Conservation (phyloP, 2,329 filamentous ascomycete species). For the Cercospora sojina region DNA sequence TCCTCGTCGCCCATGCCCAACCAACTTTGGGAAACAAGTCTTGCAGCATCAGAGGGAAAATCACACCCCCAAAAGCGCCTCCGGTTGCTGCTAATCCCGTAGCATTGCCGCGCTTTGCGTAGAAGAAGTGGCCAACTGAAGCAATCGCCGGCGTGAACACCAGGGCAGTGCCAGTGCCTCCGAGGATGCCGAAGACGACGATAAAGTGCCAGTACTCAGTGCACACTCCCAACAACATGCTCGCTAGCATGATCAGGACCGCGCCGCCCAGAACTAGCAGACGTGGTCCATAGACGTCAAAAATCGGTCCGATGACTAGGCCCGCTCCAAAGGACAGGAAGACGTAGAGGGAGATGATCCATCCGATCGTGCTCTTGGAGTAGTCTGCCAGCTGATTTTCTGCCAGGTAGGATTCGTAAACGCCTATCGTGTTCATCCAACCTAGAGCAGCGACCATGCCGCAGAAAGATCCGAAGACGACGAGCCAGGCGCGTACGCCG, state of each 20-base stretch:
- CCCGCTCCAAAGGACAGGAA: conserved; percentile 34
- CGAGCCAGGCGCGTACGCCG: conserved; percentile 73
- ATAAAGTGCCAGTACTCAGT: conserved; percentile 32
- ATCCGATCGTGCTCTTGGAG: conserved; percentile 28
- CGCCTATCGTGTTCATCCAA: conserved; percentile 32
- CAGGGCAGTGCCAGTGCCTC: conserved; percentile 69
- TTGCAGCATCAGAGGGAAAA: conserved; percentile 48
- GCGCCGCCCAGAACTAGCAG: conserved; percentile 69
- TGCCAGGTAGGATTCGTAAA: conserved; percentile 41
- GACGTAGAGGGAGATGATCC: conserved; percentile 32
- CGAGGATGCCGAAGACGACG: conserved; percentile 70
- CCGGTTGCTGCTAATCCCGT: conserved; percentile 79
- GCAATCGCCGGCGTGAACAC: conserved; percentile 80
- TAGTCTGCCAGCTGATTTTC: conserved; percentile 28
- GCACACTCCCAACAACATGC: conserved; percentile 70
- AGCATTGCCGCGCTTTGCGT: conserved; percentile 68
- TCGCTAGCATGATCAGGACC: conserved; percentile 57
- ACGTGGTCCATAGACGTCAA: conserved; percentile 32
- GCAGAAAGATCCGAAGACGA: conserved; percentile 72
- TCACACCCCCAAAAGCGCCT: conserved; percentile 46
- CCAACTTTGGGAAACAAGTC: conserved; percentile 42
- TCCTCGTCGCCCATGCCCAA: conserved; percentile 48
- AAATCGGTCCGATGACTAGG: conserved; percentile 32
- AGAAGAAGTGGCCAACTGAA: conserved; percentile 79
- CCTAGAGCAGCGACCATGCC: conserved; percentile 53